These are phyloP conservation scores for Vicia sativa DNA, from an alignment of 306 rosid species.

Conservation along the genomic window DNA sequence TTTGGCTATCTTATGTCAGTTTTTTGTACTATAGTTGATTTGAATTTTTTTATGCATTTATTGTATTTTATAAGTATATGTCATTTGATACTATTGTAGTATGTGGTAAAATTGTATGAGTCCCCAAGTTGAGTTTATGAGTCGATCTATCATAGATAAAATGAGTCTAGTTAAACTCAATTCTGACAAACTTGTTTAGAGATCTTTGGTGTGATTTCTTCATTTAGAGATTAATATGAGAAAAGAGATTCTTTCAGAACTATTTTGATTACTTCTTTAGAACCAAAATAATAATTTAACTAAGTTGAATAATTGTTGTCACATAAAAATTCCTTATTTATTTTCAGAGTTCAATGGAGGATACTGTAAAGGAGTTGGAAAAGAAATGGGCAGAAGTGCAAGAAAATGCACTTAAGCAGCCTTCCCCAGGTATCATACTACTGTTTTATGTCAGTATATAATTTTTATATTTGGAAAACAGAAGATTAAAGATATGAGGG, in stretches of 20 bases:
- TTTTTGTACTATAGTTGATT: no score
- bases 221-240: not conserved
- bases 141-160: no score
- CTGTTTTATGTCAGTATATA: not conserved
- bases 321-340: constrained; percentile 9
- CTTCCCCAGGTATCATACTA: constrained; percentile 66
- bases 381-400: constrained; percentile 69
- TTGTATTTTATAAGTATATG: no score
- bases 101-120: no score
- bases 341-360: constrained; percentile 71
- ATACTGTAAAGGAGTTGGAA: constrained; percentile 57
- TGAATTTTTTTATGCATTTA: no score
- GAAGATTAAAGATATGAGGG: constrained; percentile 11
- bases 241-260: not conserved
- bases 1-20: not conserved
- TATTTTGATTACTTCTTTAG: not conserved
- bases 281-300: not conserved
- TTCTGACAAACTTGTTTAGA: not conserved
- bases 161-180: no score
- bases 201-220: not conserved
- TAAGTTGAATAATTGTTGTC: constrained; percentile 1
- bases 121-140: no score
- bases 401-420: constrained; percentile 70
- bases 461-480: not conserved
- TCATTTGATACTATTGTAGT: no score